These are phyloP conservation scores for Thymus mandschuricus DNA, from an alignment of 257 asterid genomes.

Conservation along the genomic window DNA sequence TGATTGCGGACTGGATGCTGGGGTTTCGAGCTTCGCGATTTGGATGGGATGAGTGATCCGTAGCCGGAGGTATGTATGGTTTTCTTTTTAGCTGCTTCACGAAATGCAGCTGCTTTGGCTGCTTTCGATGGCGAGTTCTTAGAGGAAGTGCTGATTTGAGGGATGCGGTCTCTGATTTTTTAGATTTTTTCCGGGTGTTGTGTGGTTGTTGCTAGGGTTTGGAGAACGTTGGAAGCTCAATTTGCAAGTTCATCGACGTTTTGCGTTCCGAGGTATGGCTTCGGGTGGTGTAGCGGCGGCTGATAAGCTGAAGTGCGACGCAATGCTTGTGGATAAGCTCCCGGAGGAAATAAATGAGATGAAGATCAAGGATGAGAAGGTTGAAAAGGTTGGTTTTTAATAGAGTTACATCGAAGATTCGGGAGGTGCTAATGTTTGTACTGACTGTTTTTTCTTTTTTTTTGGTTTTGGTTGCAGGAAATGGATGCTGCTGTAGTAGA, in stretches of 20 bases:
- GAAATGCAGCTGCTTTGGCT: conserved; percentile 15
- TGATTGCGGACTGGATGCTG: conserved; percentile 13
- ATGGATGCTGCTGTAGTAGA: conserved; percentile 87
- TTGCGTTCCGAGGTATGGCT: conserved; percentile 43
- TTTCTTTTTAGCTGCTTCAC: background rate
- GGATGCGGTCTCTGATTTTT: conserved; percentile 2
- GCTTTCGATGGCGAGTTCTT: background rate
- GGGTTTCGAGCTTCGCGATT: conserved; percentile 26
- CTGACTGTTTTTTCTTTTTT: background rate
- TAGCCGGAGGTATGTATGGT: conserved; percentile 38
- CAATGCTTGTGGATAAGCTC: conserved; percentile 73
- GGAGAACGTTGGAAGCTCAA: conserved; percentile 24
- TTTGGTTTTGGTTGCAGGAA: conserved; percentile 53
- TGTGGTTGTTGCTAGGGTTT: conserved; percentile 31
- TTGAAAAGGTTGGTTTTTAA: conserved; percentile 46
- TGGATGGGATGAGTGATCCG: conserved; percentile 37
- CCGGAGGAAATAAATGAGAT: conserved; percentile 77
- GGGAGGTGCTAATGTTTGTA: background rate
- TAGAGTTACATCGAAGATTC: background rate
- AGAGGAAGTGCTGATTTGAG: background rate
- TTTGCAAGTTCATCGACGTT: background rate
- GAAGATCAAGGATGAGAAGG: conserved; percentile 83
- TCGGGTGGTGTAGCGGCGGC: conserved; percentile 53
- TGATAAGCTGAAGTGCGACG: conserved; percentile 58
- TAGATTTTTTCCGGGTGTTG: background rate